Percentiles rank a stretch among this genome's conserved stretches.
These are phyloP conservation scores for Gloeopeniophorella convolvens DNA, from an alignment of 768 basidiomycete species.

Conservation along the genomic window DNA sequence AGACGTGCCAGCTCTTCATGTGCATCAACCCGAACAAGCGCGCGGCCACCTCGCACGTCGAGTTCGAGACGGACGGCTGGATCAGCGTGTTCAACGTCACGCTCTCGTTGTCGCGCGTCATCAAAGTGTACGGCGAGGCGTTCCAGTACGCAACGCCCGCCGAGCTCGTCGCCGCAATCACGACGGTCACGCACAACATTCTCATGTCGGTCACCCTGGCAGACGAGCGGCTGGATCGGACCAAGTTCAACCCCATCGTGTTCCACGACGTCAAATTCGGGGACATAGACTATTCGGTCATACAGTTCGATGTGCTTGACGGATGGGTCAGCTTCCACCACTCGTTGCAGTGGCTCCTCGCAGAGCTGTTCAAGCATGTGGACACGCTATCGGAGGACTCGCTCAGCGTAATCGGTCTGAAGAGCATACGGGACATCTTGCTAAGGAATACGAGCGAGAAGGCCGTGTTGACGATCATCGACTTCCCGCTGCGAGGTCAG, in stretches of 20 bases:
- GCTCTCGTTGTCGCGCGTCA: constrained; percentile 79
- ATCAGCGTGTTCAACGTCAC: constrained; percentile 95
- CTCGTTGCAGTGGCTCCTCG: constrained; percentile 83
- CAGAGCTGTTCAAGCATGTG: constrained; percentile 82
- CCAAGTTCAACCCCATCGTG: constrained; percentile 52
- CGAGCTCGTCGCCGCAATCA: constrained; percentile 61
- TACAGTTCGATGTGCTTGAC: constrained; percentile 73
- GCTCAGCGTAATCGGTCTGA: constrained; percentile 45
- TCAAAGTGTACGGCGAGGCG: constrained; percentile 84
- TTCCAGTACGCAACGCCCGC: constrained; percentile 52
- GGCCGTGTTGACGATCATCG: constrained; percentile 69
- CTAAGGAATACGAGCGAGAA: constrained; percentile 56
- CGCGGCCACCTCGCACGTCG: constrained; percentile 76
- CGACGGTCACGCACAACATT: constrained; percentile 63
- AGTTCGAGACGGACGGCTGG: constrained; percentile 97
- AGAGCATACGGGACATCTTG: constrained; percentile 55
- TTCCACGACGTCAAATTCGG: constrained; percentile 69
- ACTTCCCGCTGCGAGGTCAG: constrained; percentile 85
- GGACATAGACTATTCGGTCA: constrained; percentile 47
- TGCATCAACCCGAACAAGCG: constrained; percentile 89
- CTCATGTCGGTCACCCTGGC: constrained; percentile 61
- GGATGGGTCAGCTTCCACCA: constrained; percentile 92
- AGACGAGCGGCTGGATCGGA: constrained; percentile 62
- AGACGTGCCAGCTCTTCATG: constrained; percentile 85
- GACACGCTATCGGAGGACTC: constrained; percentile 54